Evolutionary conservation across 192 early-diverging fungal genomes (phyloP), one percentile per base, ranked within the genome.

Genomic region (Coemansia sp.): DNA sequence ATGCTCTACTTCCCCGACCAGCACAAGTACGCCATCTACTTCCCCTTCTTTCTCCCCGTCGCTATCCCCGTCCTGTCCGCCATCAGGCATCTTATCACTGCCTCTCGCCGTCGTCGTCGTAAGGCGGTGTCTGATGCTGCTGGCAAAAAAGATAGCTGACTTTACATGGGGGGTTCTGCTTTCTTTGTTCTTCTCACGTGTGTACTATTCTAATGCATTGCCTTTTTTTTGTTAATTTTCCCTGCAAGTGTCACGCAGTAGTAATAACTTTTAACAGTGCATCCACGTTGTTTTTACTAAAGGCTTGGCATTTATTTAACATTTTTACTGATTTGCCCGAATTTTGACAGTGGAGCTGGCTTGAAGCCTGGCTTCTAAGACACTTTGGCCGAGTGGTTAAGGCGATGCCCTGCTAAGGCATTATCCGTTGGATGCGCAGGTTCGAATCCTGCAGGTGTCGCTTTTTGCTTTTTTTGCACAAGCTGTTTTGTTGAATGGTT

Each of bases 1-100:
- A 87, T 98, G 88, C 83, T 98, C 6, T 99, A 99, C 71, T 99
- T 99, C 82, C 98, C 98, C 6, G 91, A 95, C 64, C 95, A 99
- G 76, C 98, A 99, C 83, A 97, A 94, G 77, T 93, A 92, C 62
- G 97, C 96, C 14, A 93, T 99, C 42, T 99, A 99, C 65, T 90
- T 96, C 90, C 96, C 96, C 11, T 83, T 95, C 61, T 97, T 98
- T 79, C 86, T 98, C 13, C 96, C 96, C 6, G 89, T 92, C 32
- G 88, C 86, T 6, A 87, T 95, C 5, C 90, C 90, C 1, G 63
- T 96, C 5, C 25, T 94, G 2, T 74, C 89, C 55, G 86, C 87
- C 12, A 48, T 84, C n/a, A 79, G 69, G 43, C 61, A 63, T 46
- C 62, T 70, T 22, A 8, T 70, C 25, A 19, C 45, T 32, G 48